A percentile compares a stretch with the other conserved stretches of the same genome.
Evolutionary conservation across 176 grass and related monocot species (phyloP).

Genomic region (Dactylis glomerata): DNA sequence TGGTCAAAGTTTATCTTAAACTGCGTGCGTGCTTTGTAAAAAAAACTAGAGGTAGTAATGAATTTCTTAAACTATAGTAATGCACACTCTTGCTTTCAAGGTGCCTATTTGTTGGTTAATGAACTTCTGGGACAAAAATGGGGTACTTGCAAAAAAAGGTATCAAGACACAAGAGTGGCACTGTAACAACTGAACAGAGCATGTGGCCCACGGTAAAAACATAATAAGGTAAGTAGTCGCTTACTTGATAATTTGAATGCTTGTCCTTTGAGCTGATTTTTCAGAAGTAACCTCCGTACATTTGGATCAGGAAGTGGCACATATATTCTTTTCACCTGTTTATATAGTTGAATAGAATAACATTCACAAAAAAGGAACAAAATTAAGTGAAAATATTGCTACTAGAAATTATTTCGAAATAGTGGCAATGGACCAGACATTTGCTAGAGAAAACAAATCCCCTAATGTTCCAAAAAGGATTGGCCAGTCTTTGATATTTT

Average conservation of each 20-base stretch:
- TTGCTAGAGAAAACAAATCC: background rate
- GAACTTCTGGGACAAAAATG: background rate
- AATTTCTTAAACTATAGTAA: background rate
- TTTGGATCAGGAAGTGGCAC: slow-evolving; percentile 77
- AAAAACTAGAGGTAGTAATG: no score
- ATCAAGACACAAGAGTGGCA: background rate
- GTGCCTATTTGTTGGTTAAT: background rate
- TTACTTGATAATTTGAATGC: slow-evolving; percentile 84
- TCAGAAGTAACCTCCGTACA: slow-evolving; percentile 75
- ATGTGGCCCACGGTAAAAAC: background rate
- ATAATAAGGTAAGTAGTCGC: slow-evolving; percentile 1
- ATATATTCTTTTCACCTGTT: slow-evolving; percentile 98
- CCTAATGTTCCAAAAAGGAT: background rate
- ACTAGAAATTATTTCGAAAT: background rate
- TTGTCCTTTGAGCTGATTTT: slow-evolving; percentile 94
- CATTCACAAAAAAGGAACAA: background rate
- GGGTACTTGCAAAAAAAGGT: background rate
- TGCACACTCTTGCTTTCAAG: background rate
- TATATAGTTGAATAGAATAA: slow-evolving; percentile 2
- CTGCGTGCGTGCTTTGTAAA: no score
- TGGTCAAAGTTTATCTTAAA: no score
- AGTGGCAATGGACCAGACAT: background rate
- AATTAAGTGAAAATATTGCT: background rate
- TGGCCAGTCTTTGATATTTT: background rate
- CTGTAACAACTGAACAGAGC: background rate